Percentiles rank a stretch among this genome's conserved stretches.
phyloP scores from a whole-genome alignment of 78 protist species.

The Dictyostelium firmibasis region DNA sequence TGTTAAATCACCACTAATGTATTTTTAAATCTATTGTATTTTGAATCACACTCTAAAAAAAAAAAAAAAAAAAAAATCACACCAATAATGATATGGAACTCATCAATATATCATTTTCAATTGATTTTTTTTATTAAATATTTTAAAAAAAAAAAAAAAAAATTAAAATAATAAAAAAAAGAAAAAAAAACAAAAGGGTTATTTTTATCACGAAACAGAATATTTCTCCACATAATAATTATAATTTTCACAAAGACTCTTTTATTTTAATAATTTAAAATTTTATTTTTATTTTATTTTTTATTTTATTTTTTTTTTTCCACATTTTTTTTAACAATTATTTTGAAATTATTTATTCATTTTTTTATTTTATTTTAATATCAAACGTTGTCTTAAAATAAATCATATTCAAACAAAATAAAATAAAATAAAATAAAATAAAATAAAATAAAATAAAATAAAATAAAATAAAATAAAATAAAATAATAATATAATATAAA shows the following conservation, averaged over 20 bases:
- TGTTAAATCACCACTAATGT: not conserved
- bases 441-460: too few species aligned
- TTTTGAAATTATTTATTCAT: not conserved
- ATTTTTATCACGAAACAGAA: not conserved
- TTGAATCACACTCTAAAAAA: not conserved
- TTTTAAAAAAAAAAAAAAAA: too few species aligned
- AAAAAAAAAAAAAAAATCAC: not conserved
- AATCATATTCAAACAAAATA: not conserved
- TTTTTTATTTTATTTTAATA: too few species aligned
- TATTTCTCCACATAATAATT: not conserved
- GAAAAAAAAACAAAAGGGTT: not conserved
- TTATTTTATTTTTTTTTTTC: too few species aligned
- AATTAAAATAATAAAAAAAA: too few species aligned
- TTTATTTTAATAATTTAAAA: too few species aligned
- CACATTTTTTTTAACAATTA: too few species aligned
- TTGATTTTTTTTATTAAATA: not conserved
- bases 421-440: too few species aligned
- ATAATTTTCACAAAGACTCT: not conserved
- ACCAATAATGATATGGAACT: not conserved
- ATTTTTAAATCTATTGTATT: not conserved
- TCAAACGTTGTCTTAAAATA: not conserved
- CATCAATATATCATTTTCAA: not conserved
- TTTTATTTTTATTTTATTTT: too few species aligned
- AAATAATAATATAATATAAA: too few species aligned
- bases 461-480: too few species aligned